Conservation (phyloP, 164 flowering plant genomes). For the Paratinospora sagittata region DNA sequence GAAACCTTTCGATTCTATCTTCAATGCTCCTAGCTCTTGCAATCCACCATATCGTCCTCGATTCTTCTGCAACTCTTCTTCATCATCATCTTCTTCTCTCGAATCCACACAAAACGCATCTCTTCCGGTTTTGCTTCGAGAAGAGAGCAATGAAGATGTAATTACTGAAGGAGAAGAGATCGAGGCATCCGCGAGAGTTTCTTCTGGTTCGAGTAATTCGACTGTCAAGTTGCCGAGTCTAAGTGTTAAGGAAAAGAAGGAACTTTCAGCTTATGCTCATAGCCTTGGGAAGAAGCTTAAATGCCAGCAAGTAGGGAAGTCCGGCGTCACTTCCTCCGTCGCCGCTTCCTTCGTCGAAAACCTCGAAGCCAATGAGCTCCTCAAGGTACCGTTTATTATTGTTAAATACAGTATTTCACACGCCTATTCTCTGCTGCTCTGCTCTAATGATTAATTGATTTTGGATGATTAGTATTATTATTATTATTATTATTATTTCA, state of each 20-base stretch:
- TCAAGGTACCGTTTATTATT: conserved; percentile 61
- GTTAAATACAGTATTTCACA: too few relatives aligned
- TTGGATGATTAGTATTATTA: neutral
- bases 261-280: conserved; percentile 72
- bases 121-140: neutral
- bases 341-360: conserved; percentile 64
- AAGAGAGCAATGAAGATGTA: neutral
- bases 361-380: conserved; percentile 82
- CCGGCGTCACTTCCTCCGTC: conserved; percentile 69
- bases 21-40: neutral
- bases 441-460: neutral
- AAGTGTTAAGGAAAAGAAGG: conserved; percentile 73
- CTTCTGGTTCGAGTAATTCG: conserved; percentile 2
- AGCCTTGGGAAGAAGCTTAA: conserved; percentile 83
- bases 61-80: conserved; percentile 11
- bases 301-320: conserved; percentile 79
- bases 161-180: neutral
- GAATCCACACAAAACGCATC: neutral
- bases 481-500: too few relatives aligned
- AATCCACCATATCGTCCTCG: neutral
- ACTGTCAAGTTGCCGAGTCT: conserved; percentile 25
- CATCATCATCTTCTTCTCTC: too few relatives aligned
- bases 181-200: neutral
- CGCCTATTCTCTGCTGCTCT: neutral
- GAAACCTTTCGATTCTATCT: neutral